Base-by-base conservation (phyloP, 208 protist species). In the Vickermania ingenoplastis region DNA sequence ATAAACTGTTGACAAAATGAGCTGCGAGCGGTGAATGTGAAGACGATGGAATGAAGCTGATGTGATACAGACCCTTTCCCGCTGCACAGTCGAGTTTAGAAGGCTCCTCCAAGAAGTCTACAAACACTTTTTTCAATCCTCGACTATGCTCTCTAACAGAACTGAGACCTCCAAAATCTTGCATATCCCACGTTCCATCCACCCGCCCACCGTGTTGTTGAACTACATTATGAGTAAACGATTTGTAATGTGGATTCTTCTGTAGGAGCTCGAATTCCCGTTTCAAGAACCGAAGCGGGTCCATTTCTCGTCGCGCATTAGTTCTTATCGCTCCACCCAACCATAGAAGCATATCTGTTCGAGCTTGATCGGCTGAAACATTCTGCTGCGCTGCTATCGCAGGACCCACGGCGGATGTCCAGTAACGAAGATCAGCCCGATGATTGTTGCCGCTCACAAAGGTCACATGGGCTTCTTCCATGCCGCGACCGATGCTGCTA, bases 401-500 rank as follows among this genome's bases (percentile, higher is more conserved):
- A 25, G 50, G 26, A 2, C 71, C 65, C 23, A 89, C 70, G 11
- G 57, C 27, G 14, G 28, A 41, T 31, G 59, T 58, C 83, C 83
- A 91, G 65, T 74, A 91, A 64, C 65, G 74, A 54, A 87, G 83
- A 64, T 85, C 71, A n/a, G 26, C 29, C 30, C 72, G 53, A 26
- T 85, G 77, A 27, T 69, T 61, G 57, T 87, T 91, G 54, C 83
- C 79, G 64, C 83, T 87, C n/a, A 72, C 65, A 53, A 91, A 85
- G 54, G 76, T 79, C 59, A 79, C 49, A 31, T 87, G 77, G 3
- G 70, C 49, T 50, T 14, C 57, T 25, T 45, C 36, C 36, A n/a
- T 7, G 36, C 17, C n/a, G n/a, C n/a, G n/a, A n/a, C n/a, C n/a
- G n/a, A n/a, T n/a, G n/a, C n/a, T n/a, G n/a, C n/a, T n/a, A n/a